Conservation (phyloP, 2,329 filamentous ascomycete genomes). For the Xylaria polymorpha region DNA sequence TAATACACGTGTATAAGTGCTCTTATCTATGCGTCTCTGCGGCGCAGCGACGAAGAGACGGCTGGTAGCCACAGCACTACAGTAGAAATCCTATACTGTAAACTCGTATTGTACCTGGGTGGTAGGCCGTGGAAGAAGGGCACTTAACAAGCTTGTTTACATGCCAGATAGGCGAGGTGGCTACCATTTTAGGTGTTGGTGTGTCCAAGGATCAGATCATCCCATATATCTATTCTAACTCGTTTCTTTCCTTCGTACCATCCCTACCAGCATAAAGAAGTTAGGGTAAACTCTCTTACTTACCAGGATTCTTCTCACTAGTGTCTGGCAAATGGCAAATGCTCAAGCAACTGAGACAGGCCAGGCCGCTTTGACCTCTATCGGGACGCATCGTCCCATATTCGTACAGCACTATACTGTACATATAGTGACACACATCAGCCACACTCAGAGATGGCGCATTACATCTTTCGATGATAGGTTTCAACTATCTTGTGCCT, state of each 20-base stretch:
- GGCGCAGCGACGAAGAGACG: constrained; percentile 10
- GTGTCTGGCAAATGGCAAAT: not conserved
- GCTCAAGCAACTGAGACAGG: not conserved
- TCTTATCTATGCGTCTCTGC: constrained; percentile 18
- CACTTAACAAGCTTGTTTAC: not conserved
- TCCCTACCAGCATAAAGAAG: not conserved
- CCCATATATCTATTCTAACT: not conserved
- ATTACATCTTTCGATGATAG: not conserved
- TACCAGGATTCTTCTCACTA: constrained; percentile 1
- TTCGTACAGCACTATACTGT: not conserved
- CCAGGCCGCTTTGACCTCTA: constrained; percentile 10
- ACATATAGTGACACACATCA: not conserved
- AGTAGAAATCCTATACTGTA: constrained; percentile 8
- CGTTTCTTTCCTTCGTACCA: constrained; percentile 1
- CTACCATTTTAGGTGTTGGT: not conserved
- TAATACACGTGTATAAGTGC: constrained; percentile 7
- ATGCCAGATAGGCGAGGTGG: not conserved
- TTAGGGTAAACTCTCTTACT: constrained; percentile 3
- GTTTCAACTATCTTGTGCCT: constrained; percentile 1
- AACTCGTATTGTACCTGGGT: not conserved
- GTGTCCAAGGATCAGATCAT: constrained; percentile 14
- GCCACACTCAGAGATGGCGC: not conserved
- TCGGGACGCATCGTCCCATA: constrained; percentile 21
- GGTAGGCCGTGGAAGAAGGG: not conserved
- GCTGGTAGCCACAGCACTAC: not conserved